Percentiles rank a stretch among this genome's conserved stretches.
phyloP scores from a whole-genome alignment of 2,329 filamentous ascomycete genomes.

The Trichoderma gracile region DNA sequence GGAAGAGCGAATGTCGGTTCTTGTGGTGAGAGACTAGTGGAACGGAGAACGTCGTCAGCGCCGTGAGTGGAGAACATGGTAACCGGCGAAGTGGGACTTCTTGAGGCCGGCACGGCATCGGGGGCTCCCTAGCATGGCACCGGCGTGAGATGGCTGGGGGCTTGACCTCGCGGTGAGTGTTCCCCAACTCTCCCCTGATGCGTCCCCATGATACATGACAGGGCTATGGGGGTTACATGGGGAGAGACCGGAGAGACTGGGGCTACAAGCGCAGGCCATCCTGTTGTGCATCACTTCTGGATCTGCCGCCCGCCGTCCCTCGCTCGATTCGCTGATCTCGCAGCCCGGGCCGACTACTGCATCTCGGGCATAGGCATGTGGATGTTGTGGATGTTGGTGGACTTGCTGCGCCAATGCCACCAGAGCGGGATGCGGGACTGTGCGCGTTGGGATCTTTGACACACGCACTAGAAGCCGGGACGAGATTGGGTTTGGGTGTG shows the following conservation, averaged over 20 bases:
- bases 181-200: conserved; percentile 14
- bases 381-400: conserved; percentile 20
- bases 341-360: conserved; percentile 17
- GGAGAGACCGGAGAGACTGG: conserved; percentile 12
- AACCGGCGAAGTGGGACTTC: conserved; percentile 25
- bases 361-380: conserved; percentile 17
- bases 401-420: conserved; percentile 20
- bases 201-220: neutral
- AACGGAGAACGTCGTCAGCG: conserved; percentile 19
- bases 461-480: conserved; percentile 13
- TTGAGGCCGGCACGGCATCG: conserved; percentile 18
- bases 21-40: neutral
- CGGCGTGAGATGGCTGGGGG: conserved; percentile 5
- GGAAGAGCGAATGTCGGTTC: neutral
- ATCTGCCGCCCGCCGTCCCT: conserved; percentile 4
- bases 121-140: conserved; percentile 7
- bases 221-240: conserved; percentile 19
- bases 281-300: conserved; percentile 13
- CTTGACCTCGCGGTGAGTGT: conserved; percentile 1
- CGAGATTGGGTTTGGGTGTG: conserved; percentile 15
- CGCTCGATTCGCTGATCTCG: conserved; percentile 15
- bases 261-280: conserved; percentile 7
- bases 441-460: conserved; percentile 13
- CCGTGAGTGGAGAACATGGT: conserved; percentile 19
- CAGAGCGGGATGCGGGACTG: conserved; percentile 14